Conservation (phyloP, 768 basidiomycete genomes). For the Gloeostereum incarnatum region DNA sequence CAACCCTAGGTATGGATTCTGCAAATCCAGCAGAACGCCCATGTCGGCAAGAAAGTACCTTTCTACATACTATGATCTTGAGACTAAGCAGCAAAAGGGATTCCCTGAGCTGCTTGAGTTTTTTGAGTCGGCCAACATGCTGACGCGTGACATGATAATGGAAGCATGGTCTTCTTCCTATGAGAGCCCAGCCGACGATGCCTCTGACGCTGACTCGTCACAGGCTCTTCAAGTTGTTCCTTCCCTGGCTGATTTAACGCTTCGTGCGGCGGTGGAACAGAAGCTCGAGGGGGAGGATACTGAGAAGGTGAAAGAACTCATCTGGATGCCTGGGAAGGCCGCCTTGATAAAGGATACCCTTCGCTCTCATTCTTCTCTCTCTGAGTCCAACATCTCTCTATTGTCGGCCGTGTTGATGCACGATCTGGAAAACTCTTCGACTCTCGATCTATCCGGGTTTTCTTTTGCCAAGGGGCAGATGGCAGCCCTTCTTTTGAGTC, state of each 20-base stretch:
- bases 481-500: neutral
- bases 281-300: constrained; percentile 15
- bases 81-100: neutral
- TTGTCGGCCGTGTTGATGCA: constrained; percentile 12
- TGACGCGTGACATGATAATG: constrained; percentile 12
- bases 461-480: constrained; percentile 16
- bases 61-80: constrained; percentile 10
- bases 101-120: constrained; percentile 3
- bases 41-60: constrained; percentile 11
- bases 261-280: constrained; percentile 16
- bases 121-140: constrained; percentile 8
- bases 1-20: constrained; percentile 16
- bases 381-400: constrained; percentile 16
- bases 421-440: constrained; percentile 6
- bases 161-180: constrained; percentile 18
- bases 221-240: too few species aligned
- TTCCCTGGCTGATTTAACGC: constrained; percentile 15
- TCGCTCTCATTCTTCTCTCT: constrained; percentile 12
- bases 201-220: neutral
- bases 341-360: constrained; percentile 12
- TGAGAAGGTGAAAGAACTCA: constrained; percentile 14
- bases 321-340: constrained; percentile 20
- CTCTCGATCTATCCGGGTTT: constrained; percentile 17
- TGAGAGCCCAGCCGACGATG: neutral
- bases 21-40: neutral